Conservation (phyloP, 257 asterid species). For the Henckelia pumila region DNA sequence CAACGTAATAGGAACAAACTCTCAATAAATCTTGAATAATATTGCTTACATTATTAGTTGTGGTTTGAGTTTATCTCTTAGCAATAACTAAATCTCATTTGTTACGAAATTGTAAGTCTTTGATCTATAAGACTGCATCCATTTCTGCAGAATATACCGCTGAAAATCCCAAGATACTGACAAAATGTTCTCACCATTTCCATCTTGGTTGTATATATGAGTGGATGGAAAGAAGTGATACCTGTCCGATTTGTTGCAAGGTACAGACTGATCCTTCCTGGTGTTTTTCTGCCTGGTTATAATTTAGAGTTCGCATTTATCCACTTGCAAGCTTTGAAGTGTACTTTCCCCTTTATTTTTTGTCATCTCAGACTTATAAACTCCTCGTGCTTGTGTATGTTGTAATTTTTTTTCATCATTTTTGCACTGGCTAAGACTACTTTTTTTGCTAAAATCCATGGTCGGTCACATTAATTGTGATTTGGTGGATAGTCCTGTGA, state of each 20-base stretch:
- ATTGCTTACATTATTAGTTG: constrained; percentile 7
- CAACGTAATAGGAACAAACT: constrained; percentile 1
- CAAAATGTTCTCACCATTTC: constrained; percentile 63
- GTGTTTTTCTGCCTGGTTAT: not conserved
- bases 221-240: constrained; percentile 74
- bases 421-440: constrained; percentile 1
- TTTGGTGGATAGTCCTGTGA: not conserved
- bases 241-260: constrained; percentile 65
- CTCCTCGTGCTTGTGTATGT: not conserved
- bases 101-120: not conserved
- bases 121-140: constrained; percentile 16
- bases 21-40: not conserved
- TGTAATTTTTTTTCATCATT: constrained; percentile 1
- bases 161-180: constrained; percentile 56
- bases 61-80: constrained; percentile 6
- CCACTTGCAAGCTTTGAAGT: constrained; percentile 12
- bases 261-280: constrained; percentile 28
- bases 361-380: not conserved
- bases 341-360: not conserved
- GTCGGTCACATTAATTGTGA: not conserved
- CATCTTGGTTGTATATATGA: constrained; percentile 74
- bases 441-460: not conserved
- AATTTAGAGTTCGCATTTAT: not conserved
- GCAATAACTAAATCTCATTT: constrained; percentile 5
- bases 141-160: constrained; percentile 51